Evolutionary conservation across 2,329 filamentous ascomycete genomes (phyloP), one percentile per base, ranked within the genome.

Genomic region (Fusarium chuoi): DNA sequence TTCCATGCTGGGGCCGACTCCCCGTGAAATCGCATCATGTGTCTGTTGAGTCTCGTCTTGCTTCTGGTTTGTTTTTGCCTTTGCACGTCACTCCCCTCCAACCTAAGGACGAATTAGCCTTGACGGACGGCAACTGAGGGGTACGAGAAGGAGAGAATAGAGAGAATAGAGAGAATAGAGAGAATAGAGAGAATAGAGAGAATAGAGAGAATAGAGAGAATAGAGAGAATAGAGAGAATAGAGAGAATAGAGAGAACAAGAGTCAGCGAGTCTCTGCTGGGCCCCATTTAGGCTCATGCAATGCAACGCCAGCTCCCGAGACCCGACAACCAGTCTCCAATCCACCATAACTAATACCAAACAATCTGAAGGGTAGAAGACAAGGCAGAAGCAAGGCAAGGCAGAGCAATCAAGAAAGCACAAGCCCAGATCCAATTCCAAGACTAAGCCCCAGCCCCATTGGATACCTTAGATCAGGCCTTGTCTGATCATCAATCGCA

Each of bases 301-400:
- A 75, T 77, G 73, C 69, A 75, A 70, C 66, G 52, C 59, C 59
- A 70, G 59, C 59, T 65, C 46, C 67, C 67, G 59, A 70, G 42
- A 61, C 45, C 71, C 68, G 68, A 67, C 68, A 68, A 45, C 70
- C 63, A 69, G 61, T 74, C 75, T 69, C 61, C 62, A 73, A 74
- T 70, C 73, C 75, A 74, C 70, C 72, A 74, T 72, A 70, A 62
- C 71, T 72, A 68, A 77, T 76, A 33, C 64, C 30, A 66, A 68
- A 68, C 45, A 68, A 68, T 68, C 63, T 68, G 63, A 68, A 67
- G 52, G 65, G 30, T 57, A 66, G 38, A 45, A 36, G 56, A 17
- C 56, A 51, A 48, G 33, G 62, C 57, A 35, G 33, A 35, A 35
- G 33, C 33, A 42, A 64, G 64, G 68, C 57, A 64, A 62, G 65